phyloP scores from a whole-genome alignment of 306 rosid genomes.

The Cicer pinnatifidum region DNA sequence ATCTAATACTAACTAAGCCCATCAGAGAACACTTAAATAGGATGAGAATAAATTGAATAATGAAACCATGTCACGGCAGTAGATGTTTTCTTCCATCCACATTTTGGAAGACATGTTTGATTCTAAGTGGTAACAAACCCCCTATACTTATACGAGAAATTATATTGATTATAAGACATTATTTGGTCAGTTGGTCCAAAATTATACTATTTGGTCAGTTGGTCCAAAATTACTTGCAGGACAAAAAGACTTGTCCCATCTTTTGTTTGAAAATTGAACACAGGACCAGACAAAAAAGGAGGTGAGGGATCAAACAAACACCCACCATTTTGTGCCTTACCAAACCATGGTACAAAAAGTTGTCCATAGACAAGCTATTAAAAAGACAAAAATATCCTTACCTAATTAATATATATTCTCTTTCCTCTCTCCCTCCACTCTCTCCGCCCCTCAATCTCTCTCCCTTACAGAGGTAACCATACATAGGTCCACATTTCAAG shows the following conservation, averaged over 20 bases:
- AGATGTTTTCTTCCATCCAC: neutral
- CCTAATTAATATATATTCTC: neutral
- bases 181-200: too few species aligned
- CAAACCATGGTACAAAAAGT: too few species aligned
- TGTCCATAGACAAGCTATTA: too few species aligned
- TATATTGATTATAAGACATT: neutral
- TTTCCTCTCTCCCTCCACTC: too few species aligned
- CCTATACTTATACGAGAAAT: neutral
- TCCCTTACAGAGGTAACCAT: neutral
- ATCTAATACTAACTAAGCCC: neutral
- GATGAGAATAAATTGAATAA: conserved; percentile 2
- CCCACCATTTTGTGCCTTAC: too few species aligned
- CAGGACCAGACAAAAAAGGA: too few species aligned
- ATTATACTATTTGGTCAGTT: neutral
- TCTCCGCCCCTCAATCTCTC: too few species aligned
- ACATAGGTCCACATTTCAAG: neutral
- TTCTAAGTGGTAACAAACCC: neutral
- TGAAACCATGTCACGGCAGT: neutral
- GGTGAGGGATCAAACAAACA: too few species aligned
- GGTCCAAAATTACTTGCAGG: neutral
- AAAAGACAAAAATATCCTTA: too few species aligned
- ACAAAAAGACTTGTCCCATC: too few species aligned
- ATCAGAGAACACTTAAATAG: neutral
- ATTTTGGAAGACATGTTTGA: conserved; percentile 6
- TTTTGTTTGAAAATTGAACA: too few species aligned